Base-by-base conservation (phyloP, 345 rosid genomes). In the Salix exigua region DNA sequence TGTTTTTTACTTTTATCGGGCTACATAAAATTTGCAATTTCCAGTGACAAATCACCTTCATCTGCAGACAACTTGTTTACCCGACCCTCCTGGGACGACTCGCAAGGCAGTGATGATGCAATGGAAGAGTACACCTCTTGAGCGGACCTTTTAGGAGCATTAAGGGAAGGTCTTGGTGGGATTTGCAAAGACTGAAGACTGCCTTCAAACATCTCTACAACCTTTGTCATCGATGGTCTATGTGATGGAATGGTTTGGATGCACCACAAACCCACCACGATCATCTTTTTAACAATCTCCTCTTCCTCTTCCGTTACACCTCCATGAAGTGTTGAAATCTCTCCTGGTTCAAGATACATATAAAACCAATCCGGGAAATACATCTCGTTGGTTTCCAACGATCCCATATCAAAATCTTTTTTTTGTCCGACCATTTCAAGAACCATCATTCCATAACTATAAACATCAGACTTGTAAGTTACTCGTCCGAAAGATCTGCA, bases 211-310 rank as follows among this genome's bases (percentile, higher is more conserved):
- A 74, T 75, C 74, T 75, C 72, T 31, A 72, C 7, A 3, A 67
- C 82, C 30, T 70, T 71, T 23, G 62, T 82, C 77, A 78, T 82
- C 10, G 82, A 78, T 38, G 82, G 82, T 70, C 82, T 75, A 28
- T 67, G 76, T 2, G 31, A 71, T 7, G 82, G 82, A 50, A 30
- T 75, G 18, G 68, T 61, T 42, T 71, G 79, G 17, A 82, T 82
- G 71, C 85, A 82, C 85, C 79, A 78, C 21, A 78, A 62, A 2
- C 82, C 71, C 46, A 78, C 71, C 10, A 82, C 23, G 1, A 37
- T 53, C 74, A 75, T 60, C 26, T 67, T 82, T 53, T 38, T 46
- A 2, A 68, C 61, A 6, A 17, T 67, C 38, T 67, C 77, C 21
- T 75, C 71, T 38, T 75, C 77, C 25, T 72, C 77, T 6, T 50